Conservation (phyloP, 768 basidiomycete species). For the Kwoniella bestiolae region DNA sequence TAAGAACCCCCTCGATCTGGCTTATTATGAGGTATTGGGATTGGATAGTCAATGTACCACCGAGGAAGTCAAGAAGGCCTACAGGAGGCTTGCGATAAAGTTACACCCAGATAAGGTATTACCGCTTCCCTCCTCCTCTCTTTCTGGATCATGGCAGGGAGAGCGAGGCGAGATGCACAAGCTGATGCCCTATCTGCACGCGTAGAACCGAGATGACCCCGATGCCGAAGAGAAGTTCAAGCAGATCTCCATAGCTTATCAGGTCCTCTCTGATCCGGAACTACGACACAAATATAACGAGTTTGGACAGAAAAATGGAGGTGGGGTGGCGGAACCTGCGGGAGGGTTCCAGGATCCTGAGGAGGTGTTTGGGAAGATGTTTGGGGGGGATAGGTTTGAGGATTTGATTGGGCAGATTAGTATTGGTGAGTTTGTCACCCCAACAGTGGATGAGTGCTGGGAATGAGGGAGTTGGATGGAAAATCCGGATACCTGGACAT, state of each 20-base stretch:
- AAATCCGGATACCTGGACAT: no score
- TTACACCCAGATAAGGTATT: conserved; percentile 46
- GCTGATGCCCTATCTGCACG: not conserved
- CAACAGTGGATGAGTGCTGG: not conserved
- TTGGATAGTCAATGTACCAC: conserved; percentile 51
- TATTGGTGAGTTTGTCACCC: conserved; percentile 47
- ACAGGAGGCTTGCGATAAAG: conserved; percentile 56
- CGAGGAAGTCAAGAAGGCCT: conserved; percentile 57
- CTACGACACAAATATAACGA: conserved; percentile 56
- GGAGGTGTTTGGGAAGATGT: conserved; percentile 58
- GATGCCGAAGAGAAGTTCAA: conserved; percentile 58
- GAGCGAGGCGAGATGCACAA: no score
- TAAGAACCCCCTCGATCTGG: conserved; percentile 54
- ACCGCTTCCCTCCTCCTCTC: not conserved
- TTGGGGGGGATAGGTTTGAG: conserved; percentile 55
- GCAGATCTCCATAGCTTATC: conserved; percentile 56
- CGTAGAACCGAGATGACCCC: conserved; percentile 54
- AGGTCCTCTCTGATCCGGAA: conserved; percentile 57
- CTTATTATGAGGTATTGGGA: conserved; percentile 56
- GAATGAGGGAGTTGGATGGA: not conserved
- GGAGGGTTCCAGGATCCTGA: conserved; percentile 58
- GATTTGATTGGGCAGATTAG: conserved; percentile 54
- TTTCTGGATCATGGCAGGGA: not conserved
- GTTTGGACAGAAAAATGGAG: conserved; percentile 56
- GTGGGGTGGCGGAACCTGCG: conserved; percentile 53